Evolutionary conservation across 345 rosid species (phyloP), one percentile per base, ranked within the genome.

Genomic region (Sonneratia caseolaris): DNA sequence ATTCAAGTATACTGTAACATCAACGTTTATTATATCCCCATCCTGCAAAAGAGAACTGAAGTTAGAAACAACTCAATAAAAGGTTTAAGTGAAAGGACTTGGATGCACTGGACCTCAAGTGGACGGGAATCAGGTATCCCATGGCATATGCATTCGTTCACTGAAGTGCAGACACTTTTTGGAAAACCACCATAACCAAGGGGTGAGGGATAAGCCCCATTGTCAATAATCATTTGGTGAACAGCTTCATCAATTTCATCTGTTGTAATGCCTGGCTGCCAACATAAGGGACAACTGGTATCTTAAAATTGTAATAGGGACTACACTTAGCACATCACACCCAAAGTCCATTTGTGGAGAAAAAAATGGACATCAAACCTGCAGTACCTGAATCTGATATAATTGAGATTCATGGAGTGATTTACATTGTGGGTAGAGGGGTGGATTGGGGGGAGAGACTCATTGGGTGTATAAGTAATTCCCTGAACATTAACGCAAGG

Each of bases 141-240:
- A 79, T 94, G 98, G 83, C 98, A 94, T 77, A 93, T 93, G 67
- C 98, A 93, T 80, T 93, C 97, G 72, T 91, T 93, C 62, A 93
- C 93, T 38, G 98, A 94, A 16, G 98, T 94, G 76, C 98, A 94
- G 12, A 91, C 98, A 85, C 98, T 91, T 85, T 91, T 91, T 3
- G 98, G 98, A 76, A 94, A 94, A 64, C 97, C 95, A 59, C 96
- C 97, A 81, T 94, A 94, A 27, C 98, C 96, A 78, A 94, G 96
- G 66, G 97, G 98, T 1, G 97, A 94, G 15, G 97, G 98, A 83
- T 94, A 94, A 3, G 97, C 98, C 75, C 97, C 97, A 74, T 88
- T 94, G 71, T 91, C 93, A 64, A 94, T 86, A 71, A 89, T 91
- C 97, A 91, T 88, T 67, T 84, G 95, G 68, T 94, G 98, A 75